A percentile compares a stretch with the other conserved stretches of the same genome.
These are phyloP conservation scores for Edaphochlamys debaryana DNA, from an alignment of 139 green algal genomes.

Conservation along the genomic window DNA sequence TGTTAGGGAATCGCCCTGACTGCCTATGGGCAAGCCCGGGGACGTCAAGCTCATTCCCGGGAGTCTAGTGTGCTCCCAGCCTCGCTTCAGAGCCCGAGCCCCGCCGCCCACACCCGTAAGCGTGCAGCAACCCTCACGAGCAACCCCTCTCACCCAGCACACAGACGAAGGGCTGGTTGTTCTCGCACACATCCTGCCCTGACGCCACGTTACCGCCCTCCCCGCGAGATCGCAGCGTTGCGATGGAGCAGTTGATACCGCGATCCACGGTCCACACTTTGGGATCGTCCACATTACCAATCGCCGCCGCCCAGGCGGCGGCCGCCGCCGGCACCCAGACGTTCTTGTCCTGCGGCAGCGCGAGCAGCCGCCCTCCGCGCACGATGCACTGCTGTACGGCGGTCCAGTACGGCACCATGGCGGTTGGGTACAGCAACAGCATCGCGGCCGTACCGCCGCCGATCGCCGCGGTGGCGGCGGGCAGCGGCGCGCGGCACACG, in stretches of 20 bases:
- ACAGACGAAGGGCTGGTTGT: background rate
- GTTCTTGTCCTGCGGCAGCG: conserved; percentile 3
- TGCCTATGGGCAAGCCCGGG: too few species aligned
- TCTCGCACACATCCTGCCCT: background rate
- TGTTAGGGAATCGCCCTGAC: too few species aligned
- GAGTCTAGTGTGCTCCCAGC: too few species aligned
- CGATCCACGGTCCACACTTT: background rate
- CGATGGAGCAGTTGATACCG: conserved; percentile 1
- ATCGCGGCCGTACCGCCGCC: background rate
- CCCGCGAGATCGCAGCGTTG: background rate
- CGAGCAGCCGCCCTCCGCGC: background rate
- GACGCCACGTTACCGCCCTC: background rate
- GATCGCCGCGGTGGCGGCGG: too few species aligned
- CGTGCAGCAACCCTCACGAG: too few species aligned
- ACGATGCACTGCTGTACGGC: background rate
- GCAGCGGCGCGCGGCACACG: background rate
- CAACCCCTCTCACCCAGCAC: background rate
- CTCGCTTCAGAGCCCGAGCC: too few species aligned
- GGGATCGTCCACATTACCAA: background rate
- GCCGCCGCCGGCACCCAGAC: conserved; percentile 5
- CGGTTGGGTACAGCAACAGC: background rate
- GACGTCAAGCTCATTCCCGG: too few species aligned
- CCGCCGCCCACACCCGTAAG: too few species aligned
- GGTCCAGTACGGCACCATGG: conserved; percentile 7
- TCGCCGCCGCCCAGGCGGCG: background rate